These are phyloP conservation scores for Cystobasidiaceae sp. DNA, from an alignment of 1,284 basidiomycete species.

Conservation along the genomic window DNA sequence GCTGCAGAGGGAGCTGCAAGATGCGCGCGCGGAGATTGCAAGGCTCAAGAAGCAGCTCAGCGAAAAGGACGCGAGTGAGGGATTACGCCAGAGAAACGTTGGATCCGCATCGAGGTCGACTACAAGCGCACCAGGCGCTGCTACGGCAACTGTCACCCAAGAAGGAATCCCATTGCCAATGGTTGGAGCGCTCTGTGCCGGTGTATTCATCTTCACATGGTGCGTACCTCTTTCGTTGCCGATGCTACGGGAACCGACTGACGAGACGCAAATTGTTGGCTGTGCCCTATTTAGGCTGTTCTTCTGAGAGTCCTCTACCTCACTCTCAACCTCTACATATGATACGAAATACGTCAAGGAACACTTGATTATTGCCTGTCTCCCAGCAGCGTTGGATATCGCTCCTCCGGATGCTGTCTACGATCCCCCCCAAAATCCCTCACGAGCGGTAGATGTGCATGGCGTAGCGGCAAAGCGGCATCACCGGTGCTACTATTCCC, in stretches of 20 bases:
- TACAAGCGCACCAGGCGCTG: conserved; percentile 33
- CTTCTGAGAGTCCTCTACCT: too few relatives aligned
- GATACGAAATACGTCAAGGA: background rate
- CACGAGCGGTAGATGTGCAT: too few relatives aligned
- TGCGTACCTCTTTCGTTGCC: conserved; percentile 8
- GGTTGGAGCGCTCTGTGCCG: conserved; percentile 76
- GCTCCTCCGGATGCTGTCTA: background rate
- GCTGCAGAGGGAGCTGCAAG: conserved; percentile 43
- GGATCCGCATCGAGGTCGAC: background rate
- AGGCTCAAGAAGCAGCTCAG: conserved; percentile 59
- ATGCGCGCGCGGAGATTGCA: conserved; percentile 64
- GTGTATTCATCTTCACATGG: conserved; percentile 80
- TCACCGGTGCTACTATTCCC: too few relatives aligned
- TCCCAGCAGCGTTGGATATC: background rate
- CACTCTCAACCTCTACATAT: too few relatives aligned
- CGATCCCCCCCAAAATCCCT: too few relatives aligned
- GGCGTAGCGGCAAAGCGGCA: too few relatives aligned
- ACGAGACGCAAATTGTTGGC: background rate
- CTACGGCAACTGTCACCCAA: conserved; percentile 47
- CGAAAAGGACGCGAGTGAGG: conserved; percentile 39
- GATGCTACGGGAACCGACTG: too few relatives aligned
- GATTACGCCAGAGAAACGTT: conserved; percentile 13
- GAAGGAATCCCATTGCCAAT: conserved; percentile 85
- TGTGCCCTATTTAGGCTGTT: background rate
- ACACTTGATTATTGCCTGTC: background rate